phyloP scores from a whole-genome alignment of 2,329 filamentous ascomycete genomes.

The Fusarium napiforme region DNA sequence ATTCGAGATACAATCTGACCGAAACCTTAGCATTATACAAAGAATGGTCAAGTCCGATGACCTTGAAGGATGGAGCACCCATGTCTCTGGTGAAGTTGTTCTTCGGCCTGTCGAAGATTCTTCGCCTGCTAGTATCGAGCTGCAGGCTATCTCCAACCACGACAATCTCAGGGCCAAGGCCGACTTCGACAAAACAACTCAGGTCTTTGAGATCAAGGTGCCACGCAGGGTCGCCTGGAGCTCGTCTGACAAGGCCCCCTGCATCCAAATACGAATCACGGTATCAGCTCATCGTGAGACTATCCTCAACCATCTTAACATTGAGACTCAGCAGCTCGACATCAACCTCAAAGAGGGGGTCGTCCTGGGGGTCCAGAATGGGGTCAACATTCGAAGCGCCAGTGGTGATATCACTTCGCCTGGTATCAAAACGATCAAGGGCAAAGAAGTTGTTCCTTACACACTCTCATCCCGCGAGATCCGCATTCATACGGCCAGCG shows the following conservation, averaged over 20 bases:
- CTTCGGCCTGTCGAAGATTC: constrained; percentile 52
- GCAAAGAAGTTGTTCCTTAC: constrained; percentile 49
- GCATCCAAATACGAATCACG: constrained; percentile 60
- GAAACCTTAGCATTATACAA: constrained; percentile 56
- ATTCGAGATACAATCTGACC: constrained; percentile 48
- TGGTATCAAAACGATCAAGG: constrained; percentile 40
- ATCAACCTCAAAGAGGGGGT: constrained; percentile 56
- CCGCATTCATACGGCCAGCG: constrained; percentile 55
- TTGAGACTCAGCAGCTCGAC: constrained; percentile 54
- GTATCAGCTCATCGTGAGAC: constrained; percentile 57
- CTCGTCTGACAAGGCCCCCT: constrained; percentile 49
- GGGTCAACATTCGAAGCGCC: constrained; percentile 50
- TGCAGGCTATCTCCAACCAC: constrained; percentile 60
- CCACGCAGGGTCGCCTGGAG: constrained; percentile 50
- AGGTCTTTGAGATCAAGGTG: constrained; percentile 54
- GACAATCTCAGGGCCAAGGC: constrained; percentile 51
- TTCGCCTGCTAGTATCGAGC: constrained; percentile 52
- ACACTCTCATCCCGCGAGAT: constrained; percentile 56
- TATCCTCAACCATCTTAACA: constrained; percentile 51
- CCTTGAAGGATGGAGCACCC: constrained; percentile 46
- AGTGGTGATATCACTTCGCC: constrained; percentile 54
- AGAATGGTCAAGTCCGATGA: constrained; percentile 39
- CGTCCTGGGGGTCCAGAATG: constrained; percentile 47
- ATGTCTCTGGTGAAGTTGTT: constrained; percentile 58
- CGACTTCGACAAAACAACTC: constrained; percentile 48